These are phyloP conservation scores for Ramaria rubella DNA, from an alignment of 768 basidiomycete genomes.

Conservation along the genomic window DNA sequence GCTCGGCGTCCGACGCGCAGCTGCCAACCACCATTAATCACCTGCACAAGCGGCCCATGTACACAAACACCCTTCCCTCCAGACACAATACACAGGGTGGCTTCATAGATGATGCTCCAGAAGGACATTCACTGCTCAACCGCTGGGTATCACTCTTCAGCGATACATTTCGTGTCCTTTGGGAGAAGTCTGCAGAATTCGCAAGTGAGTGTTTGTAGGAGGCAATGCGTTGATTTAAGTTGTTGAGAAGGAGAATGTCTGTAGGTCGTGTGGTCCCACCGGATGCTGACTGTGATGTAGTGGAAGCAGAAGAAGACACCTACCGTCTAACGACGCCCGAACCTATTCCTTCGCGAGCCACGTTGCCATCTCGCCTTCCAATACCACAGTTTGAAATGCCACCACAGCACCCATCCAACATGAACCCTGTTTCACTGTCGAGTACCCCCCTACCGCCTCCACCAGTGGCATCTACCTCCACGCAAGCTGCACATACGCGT, in stretches of 20 bases:
- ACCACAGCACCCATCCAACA: not conserved
- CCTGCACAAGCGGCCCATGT: slow-evolving; percentile 9
- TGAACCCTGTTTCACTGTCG: too few relatives aligned
- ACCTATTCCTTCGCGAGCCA: not conserved
- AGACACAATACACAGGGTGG: not conserved
- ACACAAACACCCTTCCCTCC: slow-evolving; percentile 6
- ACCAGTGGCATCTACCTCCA: not conserved
- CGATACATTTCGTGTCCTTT: slow-evolving; percentile 6
- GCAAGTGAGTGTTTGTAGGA: not conserved
- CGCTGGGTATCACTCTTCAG: slow-evolving; percentile 2
- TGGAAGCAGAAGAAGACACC: not conserved
- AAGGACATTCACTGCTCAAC: slow-evolving; percentile 6
- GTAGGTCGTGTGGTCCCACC: not conserved
- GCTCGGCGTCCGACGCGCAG: slow-evolving; percentile 7
- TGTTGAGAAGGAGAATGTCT: not conserved
- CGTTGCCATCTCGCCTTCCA: not conserved
- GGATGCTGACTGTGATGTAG: not conserved
- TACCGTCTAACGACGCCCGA: not conserved
- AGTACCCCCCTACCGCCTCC: not conserved
- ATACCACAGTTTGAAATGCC: not conserved
- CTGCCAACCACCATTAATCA: slow-evolving; percentile 1
- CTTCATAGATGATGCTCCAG: slow-evolving; percentile 2
- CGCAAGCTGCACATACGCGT: not conserved
- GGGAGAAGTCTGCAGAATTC: not conserved
- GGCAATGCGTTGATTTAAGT: not conserved